A percentile compares a stretch with the other conserved stretches of the same genome.
These are phyloP conservation scores for Phaeosphaeria sp. DNA, from an alignment of 2,329 filamentous ascomycete species.

Conservation along the genomic window DNA sequence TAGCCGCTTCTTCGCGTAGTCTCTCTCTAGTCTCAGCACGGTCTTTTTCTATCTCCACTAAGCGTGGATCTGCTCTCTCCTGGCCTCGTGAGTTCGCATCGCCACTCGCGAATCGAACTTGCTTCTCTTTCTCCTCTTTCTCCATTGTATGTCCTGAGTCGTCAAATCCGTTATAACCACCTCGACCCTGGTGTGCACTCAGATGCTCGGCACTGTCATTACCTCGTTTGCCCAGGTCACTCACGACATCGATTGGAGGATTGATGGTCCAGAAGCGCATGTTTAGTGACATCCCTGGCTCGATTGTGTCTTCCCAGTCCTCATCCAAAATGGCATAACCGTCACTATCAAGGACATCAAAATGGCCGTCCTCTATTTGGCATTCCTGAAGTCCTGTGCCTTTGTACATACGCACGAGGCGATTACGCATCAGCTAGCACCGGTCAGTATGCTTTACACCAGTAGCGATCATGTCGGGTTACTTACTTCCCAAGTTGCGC, in stretches of 20 bases:
- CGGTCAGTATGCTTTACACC: constrained; percentile 2
- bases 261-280: constrained; percentile 9
- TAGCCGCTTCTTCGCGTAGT: neutral
- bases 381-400: neutral
- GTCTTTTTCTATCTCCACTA: neutral
- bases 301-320: constrained; percentile 9
- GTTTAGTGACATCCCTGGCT: constrained; percentile 10
- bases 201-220: no score
- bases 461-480: neutral
- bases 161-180: no score
- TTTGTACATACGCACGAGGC: constrained; percentile 8
- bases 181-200: no score
- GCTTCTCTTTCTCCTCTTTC: neutral
- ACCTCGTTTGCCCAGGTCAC: no score
- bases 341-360: constrained; percentile 5
- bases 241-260: neutral
- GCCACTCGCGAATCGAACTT: neutral
- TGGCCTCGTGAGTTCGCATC: neutral
- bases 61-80: neutral
- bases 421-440: constrained; percentile 6
- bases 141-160: neutral
- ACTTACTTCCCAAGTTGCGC: constrained; percentile 16
- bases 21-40: neutral
- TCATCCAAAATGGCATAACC: constrained; percentile 9
- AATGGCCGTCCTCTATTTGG: constrained; percentile 2